These are phyloP conservation scores for Murraya paniculata DNA, from an alignment of 345 rosid species.

Conservation along the genomic window DNA sequence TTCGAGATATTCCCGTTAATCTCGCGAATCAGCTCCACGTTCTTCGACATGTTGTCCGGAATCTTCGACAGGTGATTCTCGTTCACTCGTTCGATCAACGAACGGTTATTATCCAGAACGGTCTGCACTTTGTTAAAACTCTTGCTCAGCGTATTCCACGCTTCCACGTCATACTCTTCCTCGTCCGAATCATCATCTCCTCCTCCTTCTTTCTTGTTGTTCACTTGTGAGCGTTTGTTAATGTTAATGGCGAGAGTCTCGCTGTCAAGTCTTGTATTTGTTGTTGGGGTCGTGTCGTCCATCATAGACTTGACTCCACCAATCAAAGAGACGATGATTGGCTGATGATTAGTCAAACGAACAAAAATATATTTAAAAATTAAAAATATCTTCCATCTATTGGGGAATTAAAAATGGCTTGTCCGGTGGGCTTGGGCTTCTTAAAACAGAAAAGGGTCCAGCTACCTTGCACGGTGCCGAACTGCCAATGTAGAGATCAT, in stretches of 20 bases:
- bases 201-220: not conserved
- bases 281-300: conserved; percentile 14
- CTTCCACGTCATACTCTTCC: conserved; percentile 32
- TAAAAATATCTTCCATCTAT: not conserved
- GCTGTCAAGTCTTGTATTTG: not conserved
- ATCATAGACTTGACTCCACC: conserved; percentile 7
- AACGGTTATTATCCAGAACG: conserved; percentile 33
- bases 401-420: too few species aligned
- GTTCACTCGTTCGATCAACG: conserved; percentile 35
- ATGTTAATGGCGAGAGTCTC: not conserved
- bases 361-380: not conserved
- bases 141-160: conserved; percentile 33
- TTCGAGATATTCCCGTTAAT: conserved; percentile 38
- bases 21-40: conserved; percentile 29
- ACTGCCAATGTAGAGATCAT: too few species aligned
- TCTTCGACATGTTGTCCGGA: conserved; percentile 33
- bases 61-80: conserved; percentile 34
- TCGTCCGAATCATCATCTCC: not conserved
- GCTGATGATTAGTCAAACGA: not conserved
- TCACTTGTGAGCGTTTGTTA: not conserved
- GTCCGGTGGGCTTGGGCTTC: not conserved
- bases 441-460: too few species aligned
- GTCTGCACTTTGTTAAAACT: conserved; percentile 33
- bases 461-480: too few species aligned
- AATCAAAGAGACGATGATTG: not conserved